Evolutionary conservation across 306 rosid species (phyloP).

Genomic region (Astragalus glycyphyllos): DNA sequence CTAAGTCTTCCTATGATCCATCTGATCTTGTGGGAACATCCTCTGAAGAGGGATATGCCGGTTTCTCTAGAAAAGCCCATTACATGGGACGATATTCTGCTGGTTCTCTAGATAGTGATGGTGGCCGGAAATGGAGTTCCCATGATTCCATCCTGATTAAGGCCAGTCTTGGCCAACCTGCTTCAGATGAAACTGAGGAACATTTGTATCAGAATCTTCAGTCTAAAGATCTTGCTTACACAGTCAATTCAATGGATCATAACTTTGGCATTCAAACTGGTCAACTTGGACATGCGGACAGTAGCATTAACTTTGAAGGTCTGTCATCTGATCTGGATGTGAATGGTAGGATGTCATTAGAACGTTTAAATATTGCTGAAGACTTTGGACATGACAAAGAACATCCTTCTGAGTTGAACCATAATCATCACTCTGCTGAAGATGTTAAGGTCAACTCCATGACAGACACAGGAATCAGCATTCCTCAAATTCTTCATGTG

Average conservation of each 20-base stretch:
- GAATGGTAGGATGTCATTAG: conserved; percentile 60
- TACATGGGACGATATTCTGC: conserved; percentile 82
- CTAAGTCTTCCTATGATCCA: conserved; percentile 82
- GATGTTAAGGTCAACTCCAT: conserved; percentile 50
- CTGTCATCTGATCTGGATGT: conserved; percentile 56
- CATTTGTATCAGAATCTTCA: conserved; percentile 64
- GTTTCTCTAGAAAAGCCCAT: conserved; percentile 73
- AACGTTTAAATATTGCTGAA: conserved; percentile 58
- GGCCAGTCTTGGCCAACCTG: conserved; percentile 59
- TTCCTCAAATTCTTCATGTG: conserved; percentile 90
- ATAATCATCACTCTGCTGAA: conserved; percentile 53
- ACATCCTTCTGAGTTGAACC: conserved; percentile 60
- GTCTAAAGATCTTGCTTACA: conserved; percentile 54
- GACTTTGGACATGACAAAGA: conserved; percentile 55
- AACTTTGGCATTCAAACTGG: conserved; percentile 59
- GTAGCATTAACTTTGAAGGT: conserved; percentile 61
- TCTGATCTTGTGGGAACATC: conserved; percentile 94
- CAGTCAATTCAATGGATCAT: conserved; percentile 52
- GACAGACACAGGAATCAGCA: conserved; percentile 75
- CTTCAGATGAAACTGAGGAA: conserved; percentile 72
- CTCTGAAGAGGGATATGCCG: conserved; percentile 86
- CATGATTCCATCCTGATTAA: conserved; percentile 68
- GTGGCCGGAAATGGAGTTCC: conserved; percentile 93
- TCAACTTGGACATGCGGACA: conserved; percentile 57
- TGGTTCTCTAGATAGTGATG: conserved; percentile 84